phyloP scores from a whole-genome alignment of 2,329 filamentous ascomycete species.

The Fusarium sp. region DNA sequence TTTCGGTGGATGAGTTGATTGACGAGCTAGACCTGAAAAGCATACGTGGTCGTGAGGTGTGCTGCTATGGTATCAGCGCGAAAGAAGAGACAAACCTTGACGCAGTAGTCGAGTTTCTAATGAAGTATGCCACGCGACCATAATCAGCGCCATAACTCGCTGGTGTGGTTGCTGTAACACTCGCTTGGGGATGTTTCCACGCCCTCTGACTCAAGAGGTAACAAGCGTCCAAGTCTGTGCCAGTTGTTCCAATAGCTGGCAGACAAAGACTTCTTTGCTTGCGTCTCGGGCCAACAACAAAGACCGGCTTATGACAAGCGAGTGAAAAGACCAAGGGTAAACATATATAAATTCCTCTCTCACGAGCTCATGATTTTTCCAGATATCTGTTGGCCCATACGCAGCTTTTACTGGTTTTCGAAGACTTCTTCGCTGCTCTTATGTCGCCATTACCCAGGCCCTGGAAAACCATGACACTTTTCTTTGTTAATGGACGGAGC shows the following conservation, averaged over 20 bases:
- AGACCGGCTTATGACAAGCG: slow-evolving; percentile 22
- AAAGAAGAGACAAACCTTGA: slow-evolving; percentile 99
- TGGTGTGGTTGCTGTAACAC: slow-evolving; percentile 18
- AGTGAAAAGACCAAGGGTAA: slow-evolving; percentile 35
- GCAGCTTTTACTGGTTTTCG: slow-evolving; percentile 29
- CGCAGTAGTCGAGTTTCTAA: slow-evolving; percentile 94
- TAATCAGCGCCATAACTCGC: slow-evolving; percentile 19
- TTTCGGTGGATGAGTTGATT: slow-evolving; percentile 94
- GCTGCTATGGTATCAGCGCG: slow-evolving; percentile 97
- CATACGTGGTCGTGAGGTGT: slow-evolving; percentile 91
- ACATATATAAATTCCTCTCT: slow-evolving; percentile 47
- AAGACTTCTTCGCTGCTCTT: slow-evolving; percentile 38
- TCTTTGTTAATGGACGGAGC: slow-evolving; percentile 34
- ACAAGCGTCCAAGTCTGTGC: neutral
- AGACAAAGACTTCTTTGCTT: slow-evolving; percentile 2
- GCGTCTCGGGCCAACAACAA: slow-evolving; percentile 4
- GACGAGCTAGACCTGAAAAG: slow-evolving; percentile 88
- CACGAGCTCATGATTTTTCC: slow-evolving; percentile 46
- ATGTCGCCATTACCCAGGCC: slow-evolving; percentile 14
- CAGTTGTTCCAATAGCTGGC: neutral
- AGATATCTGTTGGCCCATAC: slow-evolving; percentile 35
- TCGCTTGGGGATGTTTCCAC: slow-evolving; percentile 9
- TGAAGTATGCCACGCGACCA: slow-evolving; percentile 82
- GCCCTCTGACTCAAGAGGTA: neutral
- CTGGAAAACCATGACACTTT: neutral